Evolutionary conservation across 1,284 basidiomycete species (phyloP), one percentile per base, ranked within the genome.

Genomic region (Agroathelia rolfsii): DNA sequence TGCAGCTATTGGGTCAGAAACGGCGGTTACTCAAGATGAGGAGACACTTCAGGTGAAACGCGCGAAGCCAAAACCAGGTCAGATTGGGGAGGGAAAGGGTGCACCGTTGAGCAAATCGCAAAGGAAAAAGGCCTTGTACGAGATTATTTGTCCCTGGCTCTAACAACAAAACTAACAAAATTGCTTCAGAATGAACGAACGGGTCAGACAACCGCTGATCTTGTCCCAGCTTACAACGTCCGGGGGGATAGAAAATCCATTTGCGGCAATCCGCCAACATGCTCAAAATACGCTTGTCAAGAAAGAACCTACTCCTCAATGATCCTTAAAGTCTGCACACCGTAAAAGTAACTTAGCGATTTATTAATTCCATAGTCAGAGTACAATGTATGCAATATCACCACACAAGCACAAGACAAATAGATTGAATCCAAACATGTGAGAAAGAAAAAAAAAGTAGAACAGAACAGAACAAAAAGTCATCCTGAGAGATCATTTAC

Each of bases 231-330:
- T 76, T 3, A 65, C 72, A 17, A n/a, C 71, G 5, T 56, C 66
- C 18, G n/a, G n/a, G n/a, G n/a, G n/a, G n/a, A n/a, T n/a, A n/a
- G n/a, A n/a, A n/a, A 79, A 78, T 48, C 85, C 86, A 0, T 89
- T 87, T 51, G 62, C 75, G 44, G 78, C 82, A 2, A 80, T 89
- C 44, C 74, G 82, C 3, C 77, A 69, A 8, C 86, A 89, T 52
- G 82, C 79, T 1, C 65, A 79, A 51, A 89, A 88, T 50, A 85
- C 83, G 0, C 62, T 87, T 6, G 44, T 83, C 26, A 72, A 71
- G 40, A 72, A 68, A 41, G 41, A 49, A 30, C n/a, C n/a, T n/a
- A n/a, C n/a, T n/a, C n/a, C n/a, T n/a, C n/a, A n/a, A n/a, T n/a
- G n/a, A n/a, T n/a, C n/a, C n/a, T n/a, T n/a, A n/a, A n/a, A n/a